A percentile compares a stretch with the other conserved stretches of the same genome.
phyloP scores from a whole-genome alignment of 495 filamentous ascomycete genomes.

The Stereocaulon alpinum region DNA sequence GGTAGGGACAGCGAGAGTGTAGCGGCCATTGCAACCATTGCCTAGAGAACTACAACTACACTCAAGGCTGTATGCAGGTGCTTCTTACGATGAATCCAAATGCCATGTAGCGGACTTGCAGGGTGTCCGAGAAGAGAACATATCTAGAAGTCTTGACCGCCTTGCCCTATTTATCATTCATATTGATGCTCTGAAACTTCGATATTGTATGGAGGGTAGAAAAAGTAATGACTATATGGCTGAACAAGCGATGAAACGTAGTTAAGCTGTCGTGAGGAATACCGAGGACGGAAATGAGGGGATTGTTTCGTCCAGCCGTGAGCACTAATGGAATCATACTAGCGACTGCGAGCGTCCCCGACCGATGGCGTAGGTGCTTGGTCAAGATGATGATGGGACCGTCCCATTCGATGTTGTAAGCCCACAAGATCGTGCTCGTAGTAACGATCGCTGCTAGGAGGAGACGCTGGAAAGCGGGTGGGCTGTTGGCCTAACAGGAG shows the following conservation, averaged over 20 bases:
- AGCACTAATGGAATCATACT: conserved; percentile 71
- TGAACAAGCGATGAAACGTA: conserved; percentile 69
- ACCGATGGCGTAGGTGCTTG: conserved; percentile 59
- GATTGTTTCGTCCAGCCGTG: conserved; percentile 60
- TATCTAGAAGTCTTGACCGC: conserved; percentile 42
- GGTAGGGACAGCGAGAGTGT: conserved; percentile 54
- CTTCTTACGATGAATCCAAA: conserved; percentile 45
- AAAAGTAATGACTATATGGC: conserved; percentile 60
- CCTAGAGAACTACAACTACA: conserved; percentile 25
- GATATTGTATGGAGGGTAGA: conserved; percentile 51
- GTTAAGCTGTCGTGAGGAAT: conserved; percentile 73
- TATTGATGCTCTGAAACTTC: conserved; percentile 57
- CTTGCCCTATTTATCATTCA: conserved; percentile 45
- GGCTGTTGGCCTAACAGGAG: conserved; percentile 80
- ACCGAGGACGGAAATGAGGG: conserved; percentile 51
- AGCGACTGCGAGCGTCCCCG: conserved; percentile 62
- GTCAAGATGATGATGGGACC: conserved; percentile 33
- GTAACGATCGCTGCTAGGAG: conserved; percentile 60
- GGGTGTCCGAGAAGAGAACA: conserved; percentile 44
- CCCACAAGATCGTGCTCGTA: conserved; percentile 70
- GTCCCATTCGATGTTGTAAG: conserved; percentile 39
- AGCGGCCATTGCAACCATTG: conserved; percentile 45
- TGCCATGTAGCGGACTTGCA: conserved; percentile 45
- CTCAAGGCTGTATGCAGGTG: neutral
- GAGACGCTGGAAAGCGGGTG: conserved; percentile 69